Evolutionary conservation across 2,329 filamentous ascomycete genomes (phyloP), one percentile per base, ranked within the genome.

Genomic region (Penicillium hesseltinei): DNA sequence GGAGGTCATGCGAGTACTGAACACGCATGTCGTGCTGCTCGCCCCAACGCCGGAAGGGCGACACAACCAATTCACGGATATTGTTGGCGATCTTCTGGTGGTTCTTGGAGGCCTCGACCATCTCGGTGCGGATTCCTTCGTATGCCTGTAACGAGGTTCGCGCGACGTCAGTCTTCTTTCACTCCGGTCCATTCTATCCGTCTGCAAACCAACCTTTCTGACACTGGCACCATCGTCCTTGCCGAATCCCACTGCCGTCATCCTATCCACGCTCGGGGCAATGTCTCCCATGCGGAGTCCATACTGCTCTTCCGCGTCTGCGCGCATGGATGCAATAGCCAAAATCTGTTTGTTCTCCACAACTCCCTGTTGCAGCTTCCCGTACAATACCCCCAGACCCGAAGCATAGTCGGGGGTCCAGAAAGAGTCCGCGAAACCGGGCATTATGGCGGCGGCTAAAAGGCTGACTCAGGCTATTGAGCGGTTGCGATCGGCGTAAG

Each of bases 391-490:
- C 54, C 93, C 92, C 65, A 99, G 85, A 62, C 94, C 92, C 81
- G 90, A 92, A 74, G 93, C 93, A 82, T 97, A 97, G 83, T 99
- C 94, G 73, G 86, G 86, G 61, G 94, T 96, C 94, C 94, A 99
- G 80, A 99, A 97, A 50, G 92, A 96, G 79, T 93, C 91, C 67
- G 92, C 88, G 78, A 99, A 97, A 69, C 90, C 86, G 67, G 90
- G 89, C 90, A 93, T 93, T 73, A 76, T 86, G 71, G 66, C 57
- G 71, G 66, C 56, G 46, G 52, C 40, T 50, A 42, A 35, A 27
- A 43, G n/a, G 29, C 40, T 42, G 45, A 35, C 42, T 58, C 33
- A 46, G 21, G 19, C 43, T 13, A 38, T 50, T 19, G 21, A 35
- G 6, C 35, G 15, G 51, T 54, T 45, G 19, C 10, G 43, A 45